Base-by-base conservation (phyloP, 371 early-diverging fungal species). In the Apophysomyces sp. region DNA sequence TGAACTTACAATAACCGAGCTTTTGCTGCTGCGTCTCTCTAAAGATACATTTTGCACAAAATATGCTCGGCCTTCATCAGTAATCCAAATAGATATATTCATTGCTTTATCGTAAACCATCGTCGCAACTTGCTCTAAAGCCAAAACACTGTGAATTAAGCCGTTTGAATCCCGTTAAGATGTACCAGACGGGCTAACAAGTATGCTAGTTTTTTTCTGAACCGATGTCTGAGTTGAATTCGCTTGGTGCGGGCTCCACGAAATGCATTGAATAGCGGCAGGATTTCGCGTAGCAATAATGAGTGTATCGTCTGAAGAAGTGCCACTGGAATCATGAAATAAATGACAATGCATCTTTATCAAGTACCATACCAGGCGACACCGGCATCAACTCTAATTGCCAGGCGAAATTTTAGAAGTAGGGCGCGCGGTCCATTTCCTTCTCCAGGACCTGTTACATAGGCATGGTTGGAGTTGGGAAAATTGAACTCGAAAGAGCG, bases 341-440 rank as follows among this genome's bases (percentile, higher is more conserved):
- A 54, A 37, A 8, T n/a, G 39, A 49, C 27, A 55, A 32, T 18
- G 13, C 9, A 55, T 62, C 18, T 8, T 8, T 11, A 9, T 16
- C 6, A 44, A 7, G 21, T 24, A 18, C 7, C 21, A 63, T 77
- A 81, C 82, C 82, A 78, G 36, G 67, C 61, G 30, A 81, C 71
- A 1, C 82, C 82, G 49, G 82, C 82, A 62, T 81, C 82, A 0
- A 81, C 69, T 56, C 79, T 55, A 27, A 81, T 78, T 1, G 82
- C 76, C 12, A 81, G 49, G 49, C 75, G 71, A 57, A 81, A 81
- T 55, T 73, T 77, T 0, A 78, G 39, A 5, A 81, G 54, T 67
- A 75, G 73, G 2, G 77, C 77, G 40, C 59, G 63, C 41, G 74
- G 65, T 0, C 82, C 82, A 26, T 70, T 74, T 11, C 76, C 82